Evolutionary conservation across 2,329 filamentous ascomycete genomes (phyloP).

Genomic region (Orbilia quercus): DNA sequence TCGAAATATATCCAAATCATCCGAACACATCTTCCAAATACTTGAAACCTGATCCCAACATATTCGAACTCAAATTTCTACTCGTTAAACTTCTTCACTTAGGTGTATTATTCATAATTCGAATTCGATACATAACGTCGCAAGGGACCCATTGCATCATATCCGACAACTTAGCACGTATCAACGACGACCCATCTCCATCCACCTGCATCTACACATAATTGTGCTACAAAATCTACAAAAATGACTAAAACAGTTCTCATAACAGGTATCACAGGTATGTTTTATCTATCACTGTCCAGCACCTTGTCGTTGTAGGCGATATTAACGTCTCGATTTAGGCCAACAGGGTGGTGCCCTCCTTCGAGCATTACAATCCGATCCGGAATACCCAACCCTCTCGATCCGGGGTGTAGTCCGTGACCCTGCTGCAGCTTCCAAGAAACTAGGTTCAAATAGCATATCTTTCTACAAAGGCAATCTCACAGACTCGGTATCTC

Average conservation of each 20-base stretch:
- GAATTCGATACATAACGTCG: too few species aligned
- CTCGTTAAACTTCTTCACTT: too few species aligned
- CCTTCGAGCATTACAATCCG: conserved; percentile 27
- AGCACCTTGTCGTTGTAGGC: too few species aligned
- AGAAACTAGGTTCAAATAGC: conserved; percentile 21
- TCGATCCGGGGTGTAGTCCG: conserved; percentile 37
- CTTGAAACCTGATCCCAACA: too few species aligned
- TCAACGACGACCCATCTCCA: not conserved
- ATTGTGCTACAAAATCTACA: not conserved
- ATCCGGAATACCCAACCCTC: conserved; percentile 14
- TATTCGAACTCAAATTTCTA: too few species aligned
- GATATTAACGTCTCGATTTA: conserved; percentile 8
- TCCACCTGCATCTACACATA: not conserved
- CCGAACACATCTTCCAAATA: too few species aligned
- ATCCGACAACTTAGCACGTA: too few species aligned
- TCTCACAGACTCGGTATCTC: conserved; percentile 25
- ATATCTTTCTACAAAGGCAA: conserved; percentile 34
- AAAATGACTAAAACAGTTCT: conserved; percentile 32
- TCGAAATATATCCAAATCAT: too few species aligned
- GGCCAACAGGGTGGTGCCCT: conserved; percentile 43
- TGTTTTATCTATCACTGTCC: not conserved
- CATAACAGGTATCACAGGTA: conserved; percentile 39
- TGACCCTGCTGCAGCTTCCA: conserved; percentile 26
- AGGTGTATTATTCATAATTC: too few species aligned
- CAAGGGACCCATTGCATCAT: too few species aligned